Evolutionary conservation across 2,329 filamentous ascomycete genomes (phyloP).

Genomic region (Trichophyton mentagrophytes): DNA sequence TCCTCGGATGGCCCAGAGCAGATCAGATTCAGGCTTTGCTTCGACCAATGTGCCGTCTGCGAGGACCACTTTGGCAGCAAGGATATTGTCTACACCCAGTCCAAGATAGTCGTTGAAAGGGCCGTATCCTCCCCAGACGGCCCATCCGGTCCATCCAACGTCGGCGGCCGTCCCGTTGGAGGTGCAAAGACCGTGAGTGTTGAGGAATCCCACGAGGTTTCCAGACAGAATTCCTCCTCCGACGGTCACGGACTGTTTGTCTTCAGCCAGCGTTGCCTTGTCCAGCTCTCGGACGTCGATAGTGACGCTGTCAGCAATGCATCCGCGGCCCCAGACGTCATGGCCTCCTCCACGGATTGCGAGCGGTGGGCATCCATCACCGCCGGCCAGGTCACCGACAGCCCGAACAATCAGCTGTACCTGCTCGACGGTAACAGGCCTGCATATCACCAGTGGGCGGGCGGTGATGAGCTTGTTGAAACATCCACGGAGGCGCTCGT

Average conservation of each 20-base stretch:
- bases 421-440: not conserved
- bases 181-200: not conserved
- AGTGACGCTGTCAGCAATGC: not conserved
- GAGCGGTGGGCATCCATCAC: not conserved
- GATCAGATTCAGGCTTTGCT: not conserved
- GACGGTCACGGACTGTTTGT: not conserved
- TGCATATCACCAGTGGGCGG: not conserved
- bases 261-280: not conserved
- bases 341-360: not conserved
- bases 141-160: not conserved
- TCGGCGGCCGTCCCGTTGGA: not conserved
- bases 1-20: not conserved
- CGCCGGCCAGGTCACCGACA: not conserved
- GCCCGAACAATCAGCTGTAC: not conserved
- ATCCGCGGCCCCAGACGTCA: not conserved
- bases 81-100: conserved; percentile 1
- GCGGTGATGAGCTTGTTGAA: not conserved
- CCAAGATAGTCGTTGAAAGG: not conserved
- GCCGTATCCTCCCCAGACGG: not conserved
- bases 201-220: not conserved
- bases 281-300: not conserved
- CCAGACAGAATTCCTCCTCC: not conserved
- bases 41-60: not conserved
- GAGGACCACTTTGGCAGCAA: not conserved
- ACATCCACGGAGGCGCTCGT: not conserved